A percentile compares a stretch with the other conserved stretches of the same genome.
phyloP scores from a whole-genome alignment of 1,139 yeast genomes.

The Diutina scorzettiae region DNA sequence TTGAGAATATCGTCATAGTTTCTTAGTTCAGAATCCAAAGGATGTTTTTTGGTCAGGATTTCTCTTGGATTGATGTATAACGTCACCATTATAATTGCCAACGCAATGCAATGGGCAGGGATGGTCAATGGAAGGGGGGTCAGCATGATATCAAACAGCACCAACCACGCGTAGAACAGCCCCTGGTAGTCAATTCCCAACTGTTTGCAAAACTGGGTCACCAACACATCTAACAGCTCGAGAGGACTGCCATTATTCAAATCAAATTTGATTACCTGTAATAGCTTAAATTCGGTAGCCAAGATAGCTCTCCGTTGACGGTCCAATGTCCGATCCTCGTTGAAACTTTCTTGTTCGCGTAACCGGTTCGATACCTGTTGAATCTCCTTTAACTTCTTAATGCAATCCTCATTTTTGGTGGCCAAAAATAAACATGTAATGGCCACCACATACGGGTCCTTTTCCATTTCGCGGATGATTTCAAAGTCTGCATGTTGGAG shows the following conservation, averaged over 20 bases:
- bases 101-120: slow-evolving; percentile 74
- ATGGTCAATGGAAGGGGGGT: slow-evolving; percentile 60
- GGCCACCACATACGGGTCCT: slow-evolving; percentile 45
- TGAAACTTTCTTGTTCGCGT: slow-evolving; percentile 14
- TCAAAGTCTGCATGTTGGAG: slow-evolving; percentile 11
- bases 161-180: slow-evolving; percentile 58
- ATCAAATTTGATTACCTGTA: slow-evolving; percentile 68
- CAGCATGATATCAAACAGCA: slow-evolving; percentile 62
- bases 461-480: slow-evolving; percentile 16
- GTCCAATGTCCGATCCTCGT: slow-evolving; percentile 18
- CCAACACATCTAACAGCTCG: slow-evolving; percentile 48
- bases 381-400: slow-evolving; percentile 69
- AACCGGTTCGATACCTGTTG: slow-evolving; percentile 32
- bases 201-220: slow-evolving; percentile 55
- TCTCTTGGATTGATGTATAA: slow-evolving; percentile 30
- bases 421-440: slow-evolving; percentile 70
- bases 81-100: slow-evolving; percentile 43
- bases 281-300: slow-evolving; percentile 53
- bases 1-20: slow-evolving; percentile 18
- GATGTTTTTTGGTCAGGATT: slow-evolving; percentile 15
- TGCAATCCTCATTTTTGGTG: slow-evolving; percentile 78
- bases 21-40: slow-evolving; percentile 23
- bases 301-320: slow-evolving; percentile 42
- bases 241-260: slow-evolving; percentile 45
- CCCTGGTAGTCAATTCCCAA: slow-evolving; percentile 33